Evolutionary conservation across 768 basidiomycete genomes (phyloP).

Genomic region (Multifurca ochricompacta): DNA sequence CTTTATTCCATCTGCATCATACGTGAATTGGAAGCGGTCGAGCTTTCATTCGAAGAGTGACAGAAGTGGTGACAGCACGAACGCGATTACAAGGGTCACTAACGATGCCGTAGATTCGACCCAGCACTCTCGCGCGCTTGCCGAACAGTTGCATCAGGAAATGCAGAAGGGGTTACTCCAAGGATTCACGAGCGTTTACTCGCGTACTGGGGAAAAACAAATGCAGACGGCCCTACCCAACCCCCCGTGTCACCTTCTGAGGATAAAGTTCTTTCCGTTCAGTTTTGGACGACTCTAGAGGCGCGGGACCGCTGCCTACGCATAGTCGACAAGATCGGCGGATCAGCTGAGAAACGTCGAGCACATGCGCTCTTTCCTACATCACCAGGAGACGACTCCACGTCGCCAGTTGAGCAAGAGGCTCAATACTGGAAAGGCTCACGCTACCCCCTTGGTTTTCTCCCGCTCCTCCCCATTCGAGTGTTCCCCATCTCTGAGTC

Average conservation of each 20-base stretch:
- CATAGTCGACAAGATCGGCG: conserved; percentile 80
- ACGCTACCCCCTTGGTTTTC: conserved; percentile 43
- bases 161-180: conserved; percentile 55
- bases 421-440: conserved; percentile 59
- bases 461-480: conserved; percentile 52
- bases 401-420: conserved; percentile 47
- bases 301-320: conserved; percentile 62
- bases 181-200: conserved; percentile 45
- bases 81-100: neutral
- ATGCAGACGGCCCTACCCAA: neutral
- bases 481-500: conserved; percentile 36
- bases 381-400: conserved; percentile 12
- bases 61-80: conserved; percentile 20
- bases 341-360: conserved; percentile 54
- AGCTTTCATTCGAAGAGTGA: conserved; percentile 18
- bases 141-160: conserved; percentile 68
- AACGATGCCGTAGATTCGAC: conserved; percentile 13
- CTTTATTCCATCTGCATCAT: conserved; percentile 53
- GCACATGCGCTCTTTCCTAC: conserved; percentile 52
- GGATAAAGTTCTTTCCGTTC: conserved; percentile 28
- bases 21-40: conserved; percentile 52
- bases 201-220: neutral
- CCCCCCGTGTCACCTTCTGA: neutral
- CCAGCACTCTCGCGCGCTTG: conserved; percentile 63
- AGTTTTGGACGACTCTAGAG: conserved; percentile 78